Evolutionary conservation across 768 basidiomycete genomes (phyloP), one percentile per base, ranked within the genome.

Genomic region (Termitomyces sp.): DNA sequence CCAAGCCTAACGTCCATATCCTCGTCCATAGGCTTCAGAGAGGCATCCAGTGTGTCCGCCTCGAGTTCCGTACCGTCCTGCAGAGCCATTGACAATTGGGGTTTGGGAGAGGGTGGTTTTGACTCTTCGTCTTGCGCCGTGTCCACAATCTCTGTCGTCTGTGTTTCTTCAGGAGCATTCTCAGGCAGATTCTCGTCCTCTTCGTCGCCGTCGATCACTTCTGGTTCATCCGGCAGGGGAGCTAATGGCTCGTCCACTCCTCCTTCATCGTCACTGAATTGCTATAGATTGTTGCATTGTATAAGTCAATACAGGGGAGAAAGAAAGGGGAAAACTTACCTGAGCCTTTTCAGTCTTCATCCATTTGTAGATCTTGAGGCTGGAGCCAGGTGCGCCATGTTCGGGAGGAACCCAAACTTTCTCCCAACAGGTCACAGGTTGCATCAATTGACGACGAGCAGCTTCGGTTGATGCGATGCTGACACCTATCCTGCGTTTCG

Each of bases 361-460:
- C 91, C 91, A 93, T 65, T 85, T 86, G 63, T 78, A 81, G 22
- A 91, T 76, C 63, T 84, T 86, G 45, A 92, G 70, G 20, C 73
- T 78, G 20, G 89, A 80, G 25, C 80, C 80, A 23, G 81, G 68
- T 16, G 81, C 62, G 22, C 80, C 72, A 51, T 74, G 75, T 54
- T 85, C 85, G 33, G 86, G 81, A 12, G 76, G 68, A 11, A 81
- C 75, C 88, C 88, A 89, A 33, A 77, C 74, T 70, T 86, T 89
- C 70, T 92, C 89, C 91, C 90, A 94, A 59, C 85, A 89, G 25
- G 78, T 81, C n/a, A 92, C 91, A 7, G 91, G 91, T 64, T 89
- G 88, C 87, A 92, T 91, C n/a, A 91, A 76, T 68, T 90, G 87
- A 56, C 89, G 80, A 36, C 89, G 80, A 32, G 89, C 89, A 44